These are phyloP conservation scores for Camelina hispida DNA, from an alignment of 345 rosid species.

Conservation along the genomic window DNA sequence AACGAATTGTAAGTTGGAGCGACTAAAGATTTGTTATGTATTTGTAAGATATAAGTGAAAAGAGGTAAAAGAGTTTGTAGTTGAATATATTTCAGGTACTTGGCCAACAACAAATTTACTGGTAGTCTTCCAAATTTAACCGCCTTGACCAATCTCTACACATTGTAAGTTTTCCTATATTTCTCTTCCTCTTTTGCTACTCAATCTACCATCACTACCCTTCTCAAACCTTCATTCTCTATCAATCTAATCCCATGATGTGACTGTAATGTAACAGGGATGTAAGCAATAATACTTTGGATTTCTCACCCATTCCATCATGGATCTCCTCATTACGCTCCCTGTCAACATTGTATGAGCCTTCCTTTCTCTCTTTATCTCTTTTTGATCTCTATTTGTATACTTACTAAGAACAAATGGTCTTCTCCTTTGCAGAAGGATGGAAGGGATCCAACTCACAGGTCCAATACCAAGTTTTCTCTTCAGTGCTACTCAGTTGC, in stretches of 20 bases:
- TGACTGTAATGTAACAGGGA: constrained; percentile 56
- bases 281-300: constrained; percentile 76
- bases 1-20: constrained; percentile 64
- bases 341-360: constrained; percentile 74
- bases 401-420: constrained; percentile 22
- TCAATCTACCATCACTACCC: not conserved
- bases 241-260: constrained; percentile 9
- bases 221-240: not conserved
- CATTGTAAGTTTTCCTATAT: constrained; percentile 59
- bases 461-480: constrained; percentile 62
- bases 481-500: constrained; percentile 62
- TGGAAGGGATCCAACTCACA: constrained; percentile 57
- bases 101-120: constrained; percentile 68
- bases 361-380: constrained; percentile 11
- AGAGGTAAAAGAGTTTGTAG: not conserved
- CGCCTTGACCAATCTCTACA: constrained; percentile 56
- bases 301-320: constrained; percentile 53
- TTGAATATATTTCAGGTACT: constrained; percentile 53
- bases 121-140: constrained; percentile 72
- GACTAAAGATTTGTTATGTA: not conserved
- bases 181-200: not conserved
- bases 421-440: constrained; percentile 52
- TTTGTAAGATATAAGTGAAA: constrained; percentile 13
- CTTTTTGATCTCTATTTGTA: not conserved
- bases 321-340: constrained; percentile 60